Conservation (phyloP, 768 basidiomycete genomes). For the Macrolepiota fuliginosa region DNA sequence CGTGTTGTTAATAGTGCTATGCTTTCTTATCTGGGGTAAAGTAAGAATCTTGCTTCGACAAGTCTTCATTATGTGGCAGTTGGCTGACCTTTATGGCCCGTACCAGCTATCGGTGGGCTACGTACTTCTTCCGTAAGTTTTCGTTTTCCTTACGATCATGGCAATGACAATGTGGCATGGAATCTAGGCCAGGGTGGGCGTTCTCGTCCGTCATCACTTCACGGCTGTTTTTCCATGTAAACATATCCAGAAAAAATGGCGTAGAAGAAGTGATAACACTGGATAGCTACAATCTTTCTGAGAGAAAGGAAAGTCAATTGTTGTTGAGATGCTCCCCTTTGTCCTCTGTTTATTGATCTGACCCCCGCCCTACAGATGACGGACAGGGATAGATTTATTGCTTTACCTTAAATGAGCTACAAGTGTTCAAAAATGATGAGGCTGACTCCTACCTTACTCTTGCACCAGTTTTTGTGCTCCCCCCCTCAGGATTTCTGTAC, state of each 20-base stretch:
- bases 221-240: constrained; percentile 6
- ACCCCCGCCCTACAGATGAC: no score
- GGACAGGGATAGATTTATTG: no score
- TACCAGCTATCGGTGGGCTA: background rate
- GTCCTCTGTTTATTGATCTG: no score
- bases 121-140: constrained; percentile 5
- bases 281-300: no score
- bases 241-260: background rate
- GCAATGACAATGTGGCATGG: background rate
- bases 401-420: no score
- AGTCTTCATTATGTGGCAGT: no score
- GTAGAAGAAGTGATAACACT: background rate
- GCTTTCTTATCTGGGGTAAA: constrained; percentile 8
- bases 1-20: background rate
- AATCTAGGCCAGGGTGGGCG: constrained; percentile 4
- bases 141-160: background rate
- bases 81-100: background rate
- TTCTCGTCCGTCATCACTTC: constrained; percentile 10
- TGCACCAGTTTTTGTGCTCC: no score
- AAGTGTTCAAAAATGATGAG: no score
- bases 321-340: no score
- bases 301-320: no score
- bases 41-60: background rate
- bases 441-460: no score
- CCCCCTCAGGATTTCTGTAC: no score